Conservation (phyloP, 2,329 filamentous ascomycete species). For the Corinectria fuckeliana region DNA sequence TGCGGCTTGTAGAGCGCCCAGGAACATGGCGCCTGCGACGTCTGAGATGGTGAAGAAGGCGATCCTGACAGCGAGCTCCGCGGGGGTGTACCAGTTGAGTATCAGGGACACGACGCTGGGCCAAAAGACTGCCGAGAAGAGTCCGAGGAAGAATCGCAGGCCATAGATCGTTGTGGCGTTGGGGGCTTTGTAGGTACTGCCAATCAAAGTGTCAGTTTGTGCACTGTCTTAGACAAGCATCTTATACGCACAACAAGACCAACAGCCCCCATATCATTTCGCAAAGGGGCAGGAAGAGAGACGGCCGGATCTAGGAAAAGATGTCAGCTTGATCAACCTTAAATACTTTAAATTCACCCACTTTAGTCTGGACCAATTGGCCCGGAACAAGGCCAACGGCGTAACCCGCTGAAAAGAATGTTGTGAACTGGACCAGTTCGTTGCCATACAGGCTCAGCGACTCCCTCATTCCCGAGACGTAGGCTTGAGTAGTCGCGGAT, state of each 20-base stretch:
- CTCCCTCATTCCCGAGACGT: conserved; percentile 47
- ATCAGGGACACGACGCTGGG: conserved; percentile 48
- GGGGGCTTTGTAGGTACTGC: conserved; percentile 40
- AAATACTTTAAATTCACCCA: neutral
- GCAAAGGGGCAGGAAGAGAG: conserved; percentile 48
- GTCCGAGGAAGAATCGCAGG: conserved; percentile 53
- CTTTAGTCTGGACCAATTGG: conserved; percentile 47
- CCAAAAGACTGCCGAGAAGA: conserved; percentile 48
- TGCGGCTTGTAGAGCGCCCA: conserved; percentile 52
- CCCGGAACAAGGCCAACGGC: conserved; percentile 54
- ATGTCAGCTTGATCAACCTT: neutral
- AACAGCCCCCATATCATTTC: conserved; percentile 44
- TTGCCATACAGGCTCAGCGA: conserved; percentile 50
- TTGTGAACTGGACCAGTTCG: conserved; percentile 59
- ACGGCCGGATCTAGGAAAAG: conserved; percentile 42
- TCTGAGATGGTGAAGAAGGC: conserved; percentile 53
- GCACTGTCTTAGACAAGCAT: accelerated
- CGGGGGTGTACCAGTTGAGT: conserved; percentile 53
- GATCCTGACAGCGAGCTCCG: conserved; percentile 49
- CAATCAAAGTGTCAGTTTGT: neutral
- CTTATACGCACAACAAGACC: conserved; percentile 31
- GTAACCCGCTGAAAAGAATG: conserved; percentile 66
- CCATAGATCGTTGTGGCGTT: conserved; percentile 46
- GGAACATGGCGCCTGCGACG: conserved; percentile 52
- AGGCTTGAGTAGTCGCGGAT: conserved; percentile 45